phyloP scores from a whole-genome alignment of 1,284 basidiomycete species.

The Leccinum subfulvum region DNA sequence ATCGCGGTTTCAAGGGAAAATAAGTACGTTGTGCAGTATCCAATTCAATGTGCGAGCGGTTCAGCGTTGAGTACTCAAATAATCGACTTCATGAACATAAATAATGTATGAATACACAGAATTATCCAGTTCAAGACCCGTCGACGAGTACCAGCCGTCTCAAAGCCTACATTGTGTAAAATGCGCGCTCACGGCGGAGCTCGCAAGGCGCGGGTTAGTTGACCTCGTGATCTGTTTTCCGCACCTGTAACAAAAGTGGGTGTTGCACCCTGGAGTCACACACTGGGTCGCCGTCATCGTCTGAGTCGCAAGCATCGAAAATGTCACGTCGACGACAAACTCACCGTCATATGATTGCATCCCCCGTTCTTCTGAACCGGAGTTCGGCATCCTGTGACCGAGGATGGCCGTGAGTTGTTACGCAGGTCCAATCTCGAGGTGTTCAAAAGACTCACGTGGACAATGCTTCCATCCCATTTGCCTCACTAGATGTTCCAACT shows the following conservation, averaged over 20 bases:
- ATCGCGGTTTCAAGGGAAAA: neutral
- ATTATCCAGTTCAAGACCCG: neutral
- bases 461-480: conserved; percentile 58
- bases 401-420: neutral
- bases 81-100: neutral
- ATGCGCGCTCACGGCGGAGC: conserved; percentile 43
- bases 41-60: neutral
- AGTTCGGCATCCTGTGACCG: conserved; percentile 50
- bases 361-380: conserved; percentile 57
- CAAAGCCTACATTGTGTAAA: conserved; percentile 36
- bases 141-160: neutral
- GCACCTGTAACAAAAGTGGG: conserved; percentile 63
- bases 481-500: conserved; percentile 50
- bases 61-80: neutral
- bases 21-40: neutral
- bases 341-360: conserved; percentile 68
- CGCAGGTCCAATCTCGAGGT: neutral
- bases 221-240: conserved; percentile 52
- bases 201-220: conserved; percentile 41
- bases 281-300: conserved; percentile 43
- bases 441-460: conserved; percentile 29
- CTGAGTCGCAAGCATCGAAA: neutral
- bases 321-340: conserved; percentile 18
- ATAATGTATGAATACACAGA: neutral
- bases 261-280: conserved; percentile 55